Base-by-base conservation (phyloP, 2,329 filamentous ascomycete genomes). In the Pseudogymnoascus sp. region DNA sequence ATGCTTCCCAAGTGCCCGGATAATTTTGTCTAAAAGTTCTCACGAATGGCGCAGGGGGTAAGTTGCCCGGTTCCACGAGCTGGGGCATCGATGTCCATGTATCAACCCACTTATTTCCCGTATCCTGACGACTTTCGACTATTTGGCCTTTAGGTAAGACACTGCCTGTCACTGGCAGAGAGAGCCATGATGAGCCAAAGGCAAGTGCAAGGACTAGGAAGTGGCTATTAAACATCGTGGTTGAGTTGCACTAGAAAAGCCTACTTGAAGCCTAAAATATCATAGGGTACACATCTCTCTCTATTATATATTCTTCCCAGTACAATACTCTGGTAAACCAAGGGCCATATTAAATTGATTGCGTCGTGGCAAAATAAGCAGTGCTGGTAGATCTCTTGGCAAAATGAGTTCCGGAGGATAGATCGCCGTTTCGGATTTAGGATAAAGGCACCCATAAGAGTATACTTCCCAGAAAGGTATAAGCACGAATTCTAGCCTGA, bases 41-140 rank as follows among this genome's bases (percentile, higher is more conserved):
- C 76, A 83, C 82, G 69, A 85, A 89, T 43, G 84, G 82, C 2
- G 78, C 71, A 0, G 81, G 81, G 8, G 86, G 85, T 19, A 89
- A 76, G 66, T 88, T 89, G 55, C 74, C 76, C 8, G 78, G 80
- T 68, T 89, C 86, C 1, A 83, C 83, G 41, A 86, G 74, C 69
- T 88, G 85, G 0, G 85, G 84, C 85, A 88, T 88, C 2, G 83
- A 78, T 0, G 82, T 81, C 86, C 85, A 89, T 1, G 81, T 84
- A 65, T 83, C 80, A 5, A 86, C 80, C 85, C 85, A 88, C 66
- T 85, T 82, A 45, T 77, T 69, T 33, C 72, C 72, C n/a, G 74
- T 71, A 62, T 52, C 49, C 29, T 55, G 49, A 10, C 49, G 26
- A 21, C 29, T 55, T 21, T 55, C 10, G 21, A 33, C 10, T 2